A percentile compares a stretch with the other conserved stretches of the same genome.
Evolutionary conservation across 1,284 basidiomycete genomes (phyloP).

Genomic region (Schizophyllum amplum): DNA sequence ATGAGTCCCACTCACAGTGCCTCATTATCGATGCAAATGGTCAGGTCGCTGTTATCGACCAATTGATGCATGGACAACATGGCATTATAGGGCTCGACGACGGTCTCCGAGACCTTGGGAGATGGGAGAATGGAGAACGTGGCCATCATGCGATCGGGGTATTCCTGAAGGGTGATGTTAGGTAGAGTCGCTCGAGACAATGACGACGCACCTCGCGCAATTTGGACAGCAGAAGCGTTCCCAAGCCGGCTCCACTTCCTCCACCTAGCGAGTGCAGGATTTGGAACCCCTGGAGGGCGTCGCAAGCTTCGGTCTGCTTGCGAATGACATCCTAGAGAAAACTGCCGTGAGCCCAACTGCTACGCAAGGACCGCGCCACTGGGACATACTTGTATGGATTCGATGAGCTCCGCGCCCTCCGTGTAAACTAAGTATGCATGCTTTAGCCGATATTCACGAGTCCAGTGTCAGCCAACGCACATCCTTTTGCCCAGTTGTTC

Average conservation of each 20-base stretch:
- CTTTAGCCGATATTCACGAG: background rate
- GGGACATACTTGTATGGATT: conserved; percentile 61
- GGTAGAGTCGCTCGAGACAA: conserved; percentile 1
- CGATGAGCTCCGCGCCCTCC: conserved; percentile 90
- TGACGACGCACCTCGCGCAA: conserved; percentile 56
- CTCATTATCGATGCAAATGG: conserved; percentile 92
- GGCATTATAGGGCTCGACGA: conserved; percentile 78
- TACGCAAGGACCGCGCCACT: background rate
- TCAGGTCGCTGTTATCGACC: conserved; percentile 85
- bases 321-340: conserved; percentile 56
- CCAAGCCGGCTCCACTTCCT: conserved; percentile 86
- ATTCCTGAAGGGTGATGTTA: conserved; percentile 48
- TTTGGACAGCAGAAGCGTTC: conserved; percentile 77
- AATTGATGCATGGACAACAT: conserved; percentile 88
- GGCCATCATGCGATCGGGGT: conserved; percentile 87
- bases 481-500: conserved; percentile 92
- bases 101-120: conserved; percentile 90
- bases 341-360: background rate
- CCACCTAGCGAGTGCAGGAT: conserved; percentile 90
- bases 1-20: conserved; percentile 58
- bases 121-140: conserved; percentile 92
- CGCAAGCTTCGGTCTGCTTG: conserved; percentile 73
- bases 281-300: conserved; percentile 92
- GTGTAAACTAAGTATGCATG: conserved; percentile 58
- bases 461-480: conserved; percentile 34